These are phyloP conservation scores for Monilinia vaccinii-corymbosi DNA, from an alignment of 2,329 filamentous ascomycete species.

Conservation along the genomic window DNA sequence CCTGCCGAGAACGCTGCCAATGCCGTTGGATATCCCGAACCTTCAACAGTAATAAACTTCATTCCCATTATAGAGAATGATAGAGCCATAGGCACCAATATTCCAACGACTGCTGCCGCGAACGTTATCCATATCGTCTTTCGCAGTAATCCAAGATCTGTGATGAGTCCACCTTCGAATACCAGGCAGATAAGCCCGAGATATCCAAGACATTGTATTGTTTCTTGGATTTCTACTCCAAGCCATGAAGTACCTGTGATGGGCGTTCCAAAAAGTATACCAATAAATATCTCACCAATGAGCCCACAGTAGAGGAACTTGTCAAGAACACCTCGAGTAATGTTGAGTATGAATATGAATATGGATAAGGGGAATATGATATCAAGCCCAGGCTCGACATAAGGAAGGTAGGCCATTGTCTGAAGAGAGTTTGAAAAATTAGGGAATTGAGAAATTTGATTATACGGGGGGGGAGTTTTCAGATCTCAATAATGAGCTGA, in stretches of 20 bases:
- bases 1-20: constrained; percentile 8
- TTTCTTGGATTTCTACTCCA: background rate
- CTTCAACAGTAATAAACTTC: background rate
- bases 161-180: constrained; percentile 8
- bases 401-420: constrained; percentile 5
- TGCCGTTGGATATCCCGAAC: background rate
- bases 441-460: background rate
- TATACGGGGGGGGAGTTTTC: no score
- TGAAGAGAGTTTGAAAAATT: background rate
- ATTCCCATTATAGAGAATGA: background rate
- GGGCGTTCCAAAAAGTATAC: constrained; percentile 1
- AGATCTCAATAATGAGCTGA: background rate
- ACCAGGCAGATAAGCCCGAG: constrained; percentile 6
- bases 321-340: background rate
- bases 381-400: constrained; percentile 1
- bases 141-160: background rate
- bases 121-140: constrained; percentile 5
- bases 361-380: constrained; percentile 1
- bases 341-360: constrained; percentile 3
- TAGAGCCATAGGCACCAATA: background rate
- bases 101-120: background rate
- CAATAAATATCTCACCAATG: constrained; percentile 5
- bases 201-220: constrained; percentile 6
- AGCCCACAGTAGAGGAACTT: constrained; percentile 7
- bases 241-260: background rate